These are phyloP conservation scores for Lactarius indigo DNA, from an alignment of 768 basidiomycete species.

Conservation along the genomic window DNA sequence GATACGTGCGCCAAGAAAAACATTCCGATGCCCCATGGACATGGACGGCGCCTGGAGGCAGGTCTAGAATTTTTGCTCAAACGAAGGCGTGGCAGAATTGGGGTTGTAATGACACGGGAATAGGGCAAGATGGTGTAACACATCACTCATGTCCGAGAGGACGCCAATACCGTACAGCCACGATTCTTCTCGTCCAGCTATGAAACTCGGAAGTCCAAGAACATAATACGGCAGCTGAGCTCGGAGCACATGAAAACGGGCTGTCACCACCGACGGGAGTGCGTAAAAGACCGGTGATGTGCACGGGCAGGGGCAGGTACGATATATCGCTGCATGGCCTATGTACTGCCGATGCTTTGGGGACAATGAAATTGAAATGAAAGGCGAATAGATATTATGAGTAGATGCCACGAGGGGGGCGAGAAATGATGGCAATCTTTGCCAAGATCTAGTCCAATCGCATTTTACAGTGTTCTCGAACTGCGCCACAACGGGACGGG, in stretches of 20 bases:
- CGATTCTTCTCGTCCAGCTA: neutral
- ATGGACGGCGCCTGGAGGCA: neutral
- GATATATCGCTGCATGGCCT: neutral
- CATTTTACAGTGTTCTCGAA: neutral
- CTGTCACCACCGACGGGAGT: neutral
- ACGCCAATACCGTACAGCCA: constrained; percentile 13
- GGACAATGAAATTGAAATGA: constrained; percentile 5
- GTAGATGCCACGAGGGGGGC: neutral
- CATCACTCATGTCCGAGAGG: neutral
- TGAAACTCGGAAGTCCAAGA: constrained; percentile 4
- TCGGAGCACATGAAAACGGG: neutral
- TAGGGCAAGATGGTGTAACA: neutral
- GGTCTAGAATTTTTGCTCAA: constrained; percentile 12
- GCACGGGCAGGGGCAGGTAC: neutral
- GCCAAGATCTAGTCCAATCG: neutral
- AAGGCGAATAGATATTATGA: neutral
- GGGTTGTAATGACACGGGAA: constrained; percentile 12
- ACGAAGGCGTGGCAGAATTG: constrained; percentile 13
- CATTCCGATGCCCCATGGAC: constrained; percentile 4
- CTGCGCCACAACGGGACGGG: neutral
- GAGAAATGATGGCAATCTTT: neutral
- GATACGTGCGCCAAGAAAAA: neutral
- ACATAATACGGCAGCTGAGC: constrained; percentile 13
- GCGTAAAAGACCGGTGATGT: neutral
- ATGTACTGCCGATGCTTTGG: neutral